phyloP scores from a whole-genome alignment of 768 basidiomycete species.

The Lentinula raphanica region DNA sequence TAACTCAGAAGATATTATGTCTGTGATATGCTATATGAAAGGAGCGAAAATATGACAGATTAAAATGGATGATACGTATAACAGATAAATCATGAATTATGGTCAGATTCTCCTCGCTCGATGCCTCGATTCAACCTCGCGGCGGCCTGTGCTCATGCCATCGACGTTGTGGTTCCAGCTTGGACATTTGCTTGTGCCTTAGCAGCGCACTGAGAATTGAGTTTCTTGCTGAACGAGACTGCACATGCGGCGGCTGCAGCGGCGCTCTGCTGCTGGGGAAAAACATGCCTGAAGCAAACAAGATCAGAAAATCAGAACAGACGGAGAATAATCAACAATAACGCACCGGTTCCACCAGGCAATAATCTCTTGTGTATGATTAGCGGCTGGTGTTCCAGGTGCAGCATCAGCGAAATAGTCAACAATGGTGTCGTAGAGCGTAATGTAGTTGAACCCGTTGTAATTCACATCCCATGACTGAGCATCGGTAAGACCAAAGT shows the following conservation, averaged over 20 bases:
- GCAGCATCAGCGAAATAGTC: conserved; percentile 12
- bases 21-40: no score
- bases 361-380: conserved; percentile 1
- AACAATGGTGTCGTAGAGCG: conserved; percentile 13
- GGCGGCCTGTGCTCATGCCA: background rate
- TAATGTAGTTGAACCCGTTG: conserved; percentile 9
- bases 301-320: background rate
- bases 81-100: no score
- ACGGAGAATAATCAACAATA: background rate
- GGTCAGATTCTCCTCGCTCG: background rate
- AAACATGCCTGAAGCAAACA: background rate
- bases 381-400: no score
- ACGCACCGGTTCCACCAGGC: background rate
- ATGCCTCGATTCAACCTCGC: background rate
- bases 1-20: no score
- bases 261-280: background rate
- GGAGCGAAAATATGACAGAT: no score
- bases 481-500: conserved; percentile 12
- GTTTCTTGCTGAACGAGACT: background rate
- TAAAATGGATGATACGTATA: no score
- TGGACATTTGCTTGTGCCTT: background rate
- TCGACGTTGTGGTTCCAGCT: background rate
- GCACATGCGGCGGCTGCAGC: background rate
- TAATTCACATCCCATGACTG: conserved; percentile 8
- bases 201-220: background rate